A percentile compares a stretch with the other conserved stretches of the same genome.
Evolutionary conservation across 345 rosid species (phyloP).

Genomic region (Dipteronia sinensis): DNA sequence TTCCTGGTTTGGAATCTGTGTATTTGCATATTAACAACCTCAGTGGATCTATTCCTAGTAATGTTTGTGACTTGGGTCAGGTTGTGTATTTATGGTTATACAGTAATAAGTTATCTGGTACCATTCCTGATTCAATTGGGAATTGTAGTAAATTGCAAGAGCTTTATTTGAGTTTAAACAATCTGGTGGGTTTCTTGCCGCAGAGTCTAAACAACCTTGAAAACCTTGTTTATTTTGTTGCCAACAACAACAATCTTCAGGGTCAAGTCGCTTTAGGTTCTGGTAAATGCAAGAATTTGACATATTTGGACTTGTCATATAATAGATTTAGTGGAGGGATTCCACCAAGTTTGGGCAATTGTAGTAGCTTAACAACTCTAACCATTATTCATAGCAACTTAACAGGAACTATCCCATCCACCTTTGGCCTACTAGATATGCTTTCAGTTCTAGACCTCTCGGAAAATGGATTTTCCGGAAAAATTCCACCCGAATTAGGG

Average conservation of each 20-base stretch:
- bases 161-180: conserved; percentile 49
- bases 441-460: conserved; percentile 56
- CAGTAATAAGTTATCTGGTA: conserved; percentile 59
- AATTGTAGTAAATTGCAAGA: conserved; percentile 48
- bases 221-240: conserved; percentile 49
- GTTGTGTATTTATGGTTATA: conserved; percentile 35
- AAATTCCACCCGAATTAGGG: conserved; percentile 69
- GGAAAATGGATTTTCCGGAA: conserved; percentile 66
- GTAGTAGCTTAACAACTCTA: conserved; percentile 48
- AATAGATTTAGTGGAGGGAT: conserved; percentile 59
- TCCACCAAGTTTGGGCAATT: conserved; percentile 59
- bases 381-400: conserved; percentile 49
- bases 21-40: conserved; percentile 52
- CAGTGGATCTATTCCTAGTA: conserved; percentile 63
- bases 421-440: conserved; percentile 53
- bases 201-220: conserved; percentile 51
- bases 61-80: conserved; percentile 52
- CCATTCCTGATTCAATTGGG: conserved; percentile 66
- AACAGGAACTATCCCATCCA: conserved; percentile 64
- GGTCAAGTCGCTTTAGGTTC: conserved; percentile 59
- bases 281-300: conserved; percentile 47
- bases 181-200: conserved; percentile 61
- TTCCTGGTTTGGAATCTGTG: conserved; percentile 34
- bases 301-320: conserved; percentile 53
- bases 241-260: conserved; percentile 40